Evolutionary conservation across 306 rosid genomes (phyloP).

Genomic region (Adenanthera pavonina): DNA sequence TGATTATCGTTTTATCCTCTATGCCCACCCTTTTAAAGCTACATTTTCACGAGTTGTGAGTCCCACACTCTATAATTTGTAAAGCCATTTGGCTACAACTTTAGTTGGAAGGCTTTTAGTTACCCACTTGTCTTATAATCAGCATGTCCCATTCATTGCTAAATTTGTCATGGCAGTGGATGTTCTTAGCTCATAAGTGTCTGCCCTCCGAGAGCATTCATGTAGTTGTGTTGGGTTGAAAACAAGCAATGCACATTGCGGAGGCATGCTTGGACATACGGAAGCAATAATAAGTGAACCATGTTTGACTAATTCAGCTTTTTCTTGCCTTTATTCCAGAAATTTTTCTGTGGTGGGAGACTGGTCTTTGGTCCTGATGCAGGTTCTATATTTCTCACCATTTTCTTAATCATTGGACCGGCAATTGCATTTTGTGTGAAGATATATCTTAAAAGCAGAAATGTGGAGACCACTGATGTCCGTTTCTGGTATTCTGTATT

Average conservation of each 20-base stretch:
- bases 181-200: constrained; percentile 18
- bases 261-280: constrained; percentile 19
- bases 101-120: constrained; percentile 11
- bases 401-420: constrained; percentile 71
- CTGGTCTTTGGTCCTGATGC: constrained; percentile 92
- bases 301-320: constrained; percentile 42
- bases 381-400: constrained; percentile 74
- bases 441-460: constrained; percentile 49
- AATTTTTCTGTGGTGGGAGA: constrained; percentile 87
- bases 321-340: constrained; percentile 59
- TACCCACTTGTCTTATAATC: constrained; percentile 11
- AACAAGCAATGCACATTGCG: constrained; percentile 11
- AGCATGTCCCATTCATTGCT: background rate
- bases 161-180: constrained; percentile 26
- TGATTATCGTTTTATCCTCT: background rate
- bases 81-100: constrained; percentile 34
- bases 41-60: constrained; percentile 4
- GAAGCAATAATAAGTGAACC: constrained; percentile 19
- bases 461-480: constrained; percentile 5
- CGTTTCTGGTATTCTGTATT: constrained; percentile 60
- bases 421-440: constrained; percentile 74
- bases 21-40: background rate
- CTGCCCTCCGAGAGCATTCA: constrained; percentile 23
- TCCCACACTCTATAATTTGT: constrained; percentile 2
- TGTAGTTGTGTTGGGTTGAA: constrained; percentile 29